A percentile compares a stretch with the other conserved stretches of the same genome.
These are phyloP conservation scores for Tetrapisispora namnaoensis DNA, from an alignment of 805 yeast species.

Conservation along the genomic window DNA sequence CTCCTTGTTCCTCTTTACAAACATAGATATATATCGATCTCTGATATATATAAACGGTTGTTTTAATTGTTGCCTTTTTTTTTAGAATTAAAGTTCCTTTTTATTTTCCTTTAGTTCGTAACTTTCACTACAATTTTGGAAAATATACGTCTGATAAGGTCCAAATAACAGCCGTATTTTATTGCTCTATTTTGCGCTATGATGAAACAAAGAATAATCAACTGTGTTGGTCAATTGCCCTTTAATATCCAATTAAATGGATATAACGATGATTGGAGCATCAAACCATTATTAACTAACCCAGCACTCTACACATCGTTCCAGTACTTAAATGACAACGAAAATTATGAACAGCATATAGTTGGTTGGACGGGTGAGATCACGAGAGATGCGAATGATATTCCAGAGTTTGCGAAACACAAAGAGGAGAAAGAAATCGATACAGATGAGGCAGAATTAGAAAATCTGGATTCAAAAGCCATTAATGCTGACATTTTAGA, in stretches of 20 bases:
- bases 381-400: constrained; percentile 6
- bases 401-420: background rate
- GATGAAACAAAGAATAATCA: constrained; percentile 24
- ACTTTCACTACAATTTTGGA: too few species aligned
- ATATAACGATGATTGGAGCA: constrained; percentile 39
- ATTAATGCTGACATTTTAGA: constrained; percentile 1
- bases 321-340: constrained; percentile 44
- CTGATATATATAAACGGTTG: too few species aligned
- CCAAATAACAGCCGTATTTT: too few species aligned
- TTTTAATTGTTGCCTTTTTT: too few species aligned
- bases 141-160: too few species aligned
- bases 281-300: constrained; percentile 65
- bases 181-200: too few species aligned
- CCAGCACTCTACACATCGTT: constrained; percentile 76
- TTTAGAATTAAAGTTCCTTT: too few species aligned
- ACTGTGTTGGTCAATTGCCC: constrained; percentile 31
- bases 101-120: too few species aligned
- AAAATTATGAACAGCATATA: constrained; percentile 79
- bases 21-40: too few species aligned
- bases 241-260: constrained; percentile 26
- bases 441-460: background rate
- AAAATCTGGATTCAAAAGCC: constrained; percentile 1
- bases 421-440: background rate
- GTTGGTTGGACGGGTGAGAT: constrained; percentile 97
- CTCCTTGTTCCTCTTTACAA: too few species aligned